Conservation (phyloP, 73 alveolate species). For the Paramecium sonneborni region DNA sequence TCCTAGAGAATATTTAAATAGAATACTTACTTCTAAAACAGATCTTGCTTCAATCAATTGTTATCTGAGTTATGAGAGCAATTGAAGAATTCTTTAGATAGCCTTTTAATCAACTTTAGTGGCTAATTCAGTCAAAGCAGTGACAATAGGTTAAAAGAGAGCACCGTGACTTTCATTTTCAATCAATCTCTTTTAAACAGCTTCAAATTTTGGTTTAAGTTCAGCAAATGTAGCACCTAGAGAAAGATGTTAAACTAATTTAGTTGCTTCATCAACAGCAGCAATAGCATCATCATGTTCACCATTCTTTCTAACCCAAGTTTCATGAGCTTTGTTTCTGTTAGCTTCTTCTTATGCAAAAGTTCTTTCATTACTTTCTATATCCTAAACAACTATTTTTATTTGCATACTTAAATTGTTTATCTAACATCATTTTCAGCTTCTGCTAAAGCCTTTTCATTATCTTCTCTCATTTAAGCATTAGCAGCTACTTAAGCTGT, state of each 20-base stretch:
- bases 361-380: slow-evolving; percentile 47
- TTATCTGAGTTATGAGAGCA: slow-evolving; percentile 29
- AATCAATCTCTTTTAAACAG: slow-evolving; percentile 35
- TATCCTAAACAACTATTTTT: neutral
- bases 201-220: slow-evolving; percentile 43
- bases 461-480: slow-evolving; percentile 39
- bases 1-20: neutral
- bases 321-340: slow-evolving; percentile 55
- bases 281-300: slow-evolving; percentile 54
- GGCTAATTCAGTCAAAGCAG: slow-evolving; percentile 52
- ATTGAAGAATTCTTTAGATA: slow-evolving; percentile 38
- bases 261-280: slow-evolving; percentile 59
- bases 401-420: slow-evolving; percentile 14
- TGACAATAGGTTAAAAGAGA: slow-evolving; percentile 47
- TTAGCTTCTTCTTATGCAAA: slow-evolving; percentile 47
- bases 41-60: slow-evolving; percentile 34
- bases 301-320: slow-evolving; percentile 48
- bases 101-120: slow-evolving; percentile 53
- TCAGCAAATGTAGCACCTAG: slow-evolving; percentile 55
- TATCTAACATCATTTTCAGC: slow-evolving; percentile 51
- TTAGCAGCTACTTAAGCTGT: slow-evolving; percentile 31
- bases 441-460: slow-evolving; percentile 48
- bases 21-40: neutral
- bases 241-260: slow-evolving; percentile 46
- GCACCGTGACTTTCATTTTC: slow-evolving; percentile 61